A percentile compares a stretch with the other conserved stretches of the same genome.
Evolutionary conservation across 164 flowering plant genomes (phyloP).

Genomic region (Chimonanthus praecox): DNA sequence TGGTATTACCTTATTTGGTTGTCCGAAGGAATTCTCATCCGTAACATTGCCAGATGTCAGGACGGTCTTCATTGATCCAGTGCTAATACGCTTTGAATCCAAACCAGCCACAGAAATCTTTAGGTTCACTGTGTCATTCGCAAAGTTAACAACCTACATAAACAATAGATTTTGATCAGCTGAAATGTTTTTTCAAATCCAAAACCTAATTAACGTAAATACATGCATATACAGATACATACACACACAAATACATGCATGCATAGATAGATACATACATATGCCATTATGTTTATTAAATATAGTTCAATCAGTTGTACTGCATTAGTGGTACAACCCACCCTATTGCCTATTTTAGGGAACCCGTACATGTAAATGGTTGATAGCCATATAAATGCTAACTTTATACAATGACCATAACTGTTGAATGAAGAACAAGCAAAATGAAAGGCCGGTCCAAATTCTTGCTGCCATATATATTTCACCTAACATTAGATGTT

Average conservation of each 20-base stretch:
- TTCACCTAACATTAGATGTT: no score
- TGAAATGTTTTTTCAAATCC: not conserved
- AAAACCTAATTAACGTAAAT: not conserved
- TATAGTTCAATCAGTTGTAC: not conserved
- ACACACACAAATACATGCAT: not conserved
- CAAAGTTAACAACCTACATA: conserved; percentile 78
- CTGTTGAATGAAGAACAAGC: no score
- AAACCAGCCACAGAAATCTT: conserved; percentile 48
- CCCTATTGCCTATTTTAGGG: no score
- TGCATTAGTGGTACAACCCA: not conserved
- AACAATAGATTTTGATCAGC: not conserved
- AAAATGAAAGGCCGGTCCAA: no score
- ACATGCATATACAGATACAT: not conserved
- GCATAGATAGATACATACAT: not conserved
- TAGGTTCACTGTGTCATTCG: conserved; percentile 40
- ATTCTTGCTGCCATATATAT: no score
- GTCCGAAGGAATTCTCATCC: conserved; percentile 82
- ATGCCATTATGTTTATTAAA: no score
- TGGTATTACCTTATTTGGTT: conserved; percentile 57
- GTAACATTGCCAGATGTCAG: conserved; percentile 49
- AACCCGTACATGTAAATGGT: not conserved
- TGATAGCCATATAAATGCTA: no score
- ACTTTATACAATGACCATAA: no score
- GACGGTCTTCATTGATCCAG: conserved; percentile 46
- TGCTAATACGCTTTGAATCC: conserved; percentile 25